A percentile compares a stretch with the other conserved stretches of the same genome.
These are phyloP conservation scores for Plasmodium blacklocki DNA, from an alignment of 169 alveolate species.

Conservation along the genomic window DNA sequence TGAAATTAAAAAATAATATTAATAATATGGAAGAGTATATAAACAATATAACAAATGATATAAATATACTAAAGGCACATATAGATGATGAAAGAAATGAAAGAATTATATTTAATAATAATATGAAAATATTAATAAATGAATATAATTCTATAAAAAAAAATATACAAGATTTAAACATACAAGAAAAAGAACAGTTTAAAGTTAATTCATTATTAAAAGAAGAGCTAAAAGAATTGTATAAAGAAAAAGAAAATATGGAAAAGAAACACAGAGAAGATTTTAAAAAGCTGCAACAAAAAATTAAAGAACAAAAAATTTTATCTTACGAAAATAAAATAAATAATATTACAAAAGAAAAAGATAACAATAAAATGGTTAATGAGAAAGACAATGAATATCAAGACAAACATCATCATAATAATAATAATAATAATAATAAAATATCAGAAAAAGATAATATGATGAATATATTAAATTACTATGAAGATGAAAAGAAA, in stretches of 20 bases:
- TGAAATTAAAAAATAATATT: slow-evolving; percentile 60
- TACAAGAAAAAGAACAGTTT: slow-evolving; percentile 53
- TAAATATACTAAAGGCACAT: slow-evolving; percentile 34
- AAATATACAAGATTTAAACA: slow-evolving; percentile 20
- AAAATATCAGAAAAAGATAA: neutral
- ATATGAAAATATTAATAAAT: slow-evolving; percentile 69
- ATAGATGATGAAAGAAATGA: slow-evolving; percentile 76
- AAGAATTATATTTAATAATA: slow-evolving; percentile 66
- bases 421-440: neutral
- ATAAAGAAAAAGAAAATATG: slow-evolving; percentile 66
- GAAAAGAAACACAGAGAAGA: slow-evolving; percentile 76
- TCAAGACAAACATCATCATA: neutral
- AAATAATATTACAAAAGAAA: slow-evolving; percentile 36
- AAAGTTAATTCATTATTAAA: slow-evolving; percentile 28
- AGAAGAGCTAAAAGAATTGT: slow-evolving; percentile 37
- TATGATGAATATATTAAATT: neutral
- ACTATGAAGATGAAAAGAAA: slow-evolving; percentile 66
- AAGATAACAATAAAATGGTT: slow-evolving; percentile 21
- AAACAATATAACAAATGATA: slow-evolving; percentile 75
- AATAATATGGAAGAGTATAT: slow-evolving; percentile 65
- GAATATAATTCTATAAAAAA: slow-evolving; percentile 70
- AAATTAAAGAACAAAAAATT: slow-evolving; percentile 74
- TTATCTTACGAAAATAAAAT: slow-evolving; percentile 66
- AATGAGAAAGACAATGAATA: neutral
- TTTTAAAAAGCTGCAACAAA: slow-evolving; percentile 67